These are phyloP conservation scores for Zalerion maritima DNA, from an alignment of 495 filamentous ascomycete species.

Conservation along the genomic window DNA sequence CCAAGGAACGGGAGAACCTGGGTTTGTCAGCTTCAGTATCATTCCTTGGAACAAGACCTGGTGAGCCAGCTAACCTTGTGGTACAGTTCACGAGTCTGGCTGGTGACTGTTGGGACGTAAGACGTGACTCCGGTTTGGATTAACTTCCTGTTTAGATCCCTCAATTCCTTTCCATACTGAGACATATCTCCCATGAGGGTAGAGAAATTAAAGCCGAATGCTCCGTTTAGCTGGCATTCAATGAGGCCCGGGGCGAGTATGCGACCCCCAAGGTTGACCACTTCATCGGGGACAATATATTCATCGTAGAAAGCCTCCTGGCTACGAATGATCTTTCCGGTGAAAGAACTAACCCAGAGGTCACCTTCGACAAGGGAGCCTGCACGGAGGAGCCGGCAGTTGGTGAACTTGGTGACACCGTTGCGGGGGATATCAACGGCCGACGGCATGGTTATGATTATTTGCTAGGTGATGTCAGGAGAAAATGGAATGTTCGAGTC, in stretches of 20 bases:
- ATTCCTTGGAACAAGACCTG: not conserved
- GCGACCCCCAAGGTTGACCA: conserved; percentile 60
- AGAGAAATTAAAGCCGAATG: conserved; percentile 77
- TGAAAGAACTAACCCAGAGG: conserved; percentile 61
- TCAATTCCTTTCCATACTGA: conserved; percentile 51
- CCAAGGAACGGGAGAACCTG: conserved; percentile 59
- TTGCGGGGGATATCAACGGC: too few relatives aligned
- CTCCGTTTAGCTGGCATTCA: conserved; percentile 77
- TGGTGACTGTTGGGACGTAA: conserved; percentile 67
- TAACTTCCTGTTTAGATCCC: conserved; percentile 50
- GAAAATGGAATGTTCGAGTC: too few relatives aligned
- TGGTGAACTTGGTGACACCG: conserved; percentile 70
- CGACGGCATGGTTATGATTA: too few relatives aligned
- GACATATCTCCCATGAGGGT: conserved; percentile 47
- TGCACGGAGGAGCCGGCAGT: conserved; percentile 55
- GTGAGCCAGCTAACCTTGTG: conserved; percentile 25
- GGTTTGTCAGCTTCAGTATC: not conserved
- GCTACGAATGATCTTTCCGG: conserved; percentile 60
- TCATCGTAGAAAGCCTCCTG: conserved; percentile 65
- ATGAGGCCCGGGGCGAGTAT: conserved; percentile 72
- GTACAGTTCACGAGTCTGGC: conserved; percentile 55
- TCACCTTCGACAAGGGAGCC: conserved; percentile 52
- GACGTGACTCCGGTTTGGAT: conserved; percentile 68
- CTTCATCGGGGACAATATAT: conserved; percentile 39
- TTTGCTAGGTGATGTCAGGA: too few relatives aligned